Evolutionary conservation across 2,329 filamentous ascomycete genomes (phyloP).

Genomic region (Scedosporium aurantiacum): DNA sequence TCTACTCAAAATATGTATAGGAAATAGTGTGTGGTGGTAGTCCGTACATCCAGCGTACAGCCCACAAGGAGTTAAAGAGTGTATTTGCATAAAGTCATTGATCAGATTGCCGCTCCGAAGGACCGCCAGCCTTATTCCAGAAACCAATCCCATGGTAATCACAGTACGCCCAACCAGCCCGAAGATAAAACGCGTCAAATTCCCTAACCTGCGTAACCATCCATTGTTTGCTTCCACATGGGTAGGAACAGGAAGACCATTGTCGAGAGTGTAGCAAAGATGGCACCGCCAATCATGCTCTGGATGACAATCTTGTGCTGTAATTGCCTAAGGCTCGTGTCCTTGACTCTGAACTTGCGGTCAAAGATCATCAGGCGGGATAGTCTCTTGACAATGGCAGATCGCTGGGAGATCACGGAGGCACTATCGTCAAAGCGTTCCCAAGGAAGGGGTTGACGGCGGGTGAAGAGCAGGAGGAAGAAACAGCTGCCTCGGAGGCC

Average conservation of each 20-base stretch:
- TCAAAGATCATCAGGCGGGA: slow-evolving; percentile 35
- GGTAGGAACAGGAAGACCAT: slow-evolving; percentile 32
- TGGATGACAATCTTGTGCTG: slow-evolving; percentile 34
- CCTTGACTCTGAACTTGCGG: slow-evolving; percentile 32
- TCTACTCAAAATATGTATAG: not conserved
- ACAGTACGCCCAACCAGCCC: too few relatives aligned
- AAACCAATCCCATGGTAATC: too few relatives aligned
- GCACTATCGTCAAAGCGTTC: slow-evolving; percentile 31
- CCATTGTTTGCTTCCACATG: slow-evolving; percentile 27
- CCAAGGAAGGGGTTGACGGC: slow-evolving; percentile 35
- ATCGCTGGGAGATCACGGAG: slow-evolving; percentile 13
- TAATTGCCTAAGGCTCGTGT: slow-evolving; percentile 27
- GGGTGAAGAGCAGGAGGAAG: slow-evolving; percentile 33
- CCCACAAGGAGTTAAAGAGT: not conserved
- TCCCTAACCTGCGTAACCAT: not conserved
- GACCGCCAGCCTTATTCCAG: too few relatives aligned
- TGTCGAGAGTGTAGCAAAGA: slow-evolving; percentile 25
- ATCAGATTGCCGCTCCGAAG: not conserved
- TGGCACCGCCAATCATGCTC: slow-evolving; percentile 25
- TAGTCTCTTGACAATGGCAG: slow-evolving; percentile 18
- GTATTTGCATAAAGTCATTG: not conserved
- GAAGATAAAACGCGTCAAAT: too few relatives aligned
- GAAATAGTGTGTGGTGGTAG: not conserved
- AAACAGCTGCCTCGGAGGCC: slow-evolving; percentile 36
- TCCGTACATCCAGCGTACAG: not conserved